Conservation (phyloP, 108 stramenopile species). For the Cylindrotheca fusiformis region DNA sequence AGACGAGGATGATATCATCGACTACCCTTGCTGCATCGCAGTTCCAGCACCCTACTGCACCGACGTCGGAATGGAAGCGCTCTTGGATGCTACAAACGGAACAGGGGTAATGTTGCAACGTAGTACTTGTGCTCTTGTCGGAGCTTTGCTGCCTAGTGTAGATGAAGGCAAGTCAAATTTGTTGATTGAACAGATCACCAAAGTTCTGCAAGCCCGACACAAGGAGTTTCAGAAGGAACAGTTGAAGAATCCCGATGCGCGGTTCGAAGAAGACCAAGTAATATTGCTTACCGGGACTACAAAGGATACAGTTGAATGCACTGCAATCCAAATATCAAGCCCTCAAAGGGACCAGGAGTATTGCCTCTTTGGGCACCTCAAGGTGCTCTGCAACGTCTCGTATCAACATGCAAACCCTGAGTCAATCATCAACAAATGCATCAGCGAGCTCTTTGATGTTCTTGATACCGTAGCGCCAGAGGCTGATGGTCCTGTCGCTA, state of each 20-base stretch:
- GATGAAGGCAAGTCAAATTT: slow-evolving; percentile 24
- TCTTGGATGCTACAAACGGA: slow-evolving; percentile 59
- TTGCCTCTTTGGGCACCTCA: slow-evolving; percentile 47
- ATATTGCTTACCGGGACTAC: slow-evolving; percentile 43
- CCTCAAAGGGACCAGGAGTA: slow-evolving; percentile 11
- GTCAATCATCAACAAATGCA: slow-evolving; percentile 41
- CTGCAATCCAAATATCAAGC: slow-evolving; percentile 48
- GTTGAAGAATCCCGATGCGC: slow-evolving; percentile 31
- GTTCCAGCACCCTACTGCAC: slow-evolving; percentile 67
- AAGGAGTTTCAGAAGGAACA: slow-evolving; percentile 34
- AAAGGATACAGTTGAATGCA: slow-evolving; percentile 45
- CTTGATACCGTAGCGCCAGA: slow-evolving; percentile 65
- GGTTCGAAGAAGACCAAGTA: slow-evolving; percentile 36
- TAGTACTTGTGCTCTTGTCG: slow-evolving; percentile 58
- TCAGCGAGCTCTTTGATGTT: slow-evolving; percentile 50
- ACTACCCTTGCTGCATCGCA: slow-evolving; percentile 67
- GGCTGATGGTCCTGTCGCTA: slow-evolving; percentile 57
- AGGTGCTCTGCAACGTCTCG: slow-evolving; percentile 53
- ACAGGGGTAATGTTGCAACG: slow-evolving; percentile 65
- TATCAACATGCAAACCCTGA: slow-evolving; percentile 46
- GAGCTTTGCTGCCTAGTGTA: slow-evolving; percentile 45
- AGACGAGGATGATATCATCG: slow-evolving; percentile 37
- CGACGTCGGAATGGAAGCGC: slow-evolving; percentile 60
- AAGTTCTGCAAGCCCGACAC: slow-evolving; percentile 14
- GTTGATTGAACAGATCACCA: slow-evolving; percentile 20